These are phyloP conservation scores for Aspergillus cavernicola DNA, from an alignment of 495 filamentous ascomycete genomes.

Conservation along the genomic window DNA sequence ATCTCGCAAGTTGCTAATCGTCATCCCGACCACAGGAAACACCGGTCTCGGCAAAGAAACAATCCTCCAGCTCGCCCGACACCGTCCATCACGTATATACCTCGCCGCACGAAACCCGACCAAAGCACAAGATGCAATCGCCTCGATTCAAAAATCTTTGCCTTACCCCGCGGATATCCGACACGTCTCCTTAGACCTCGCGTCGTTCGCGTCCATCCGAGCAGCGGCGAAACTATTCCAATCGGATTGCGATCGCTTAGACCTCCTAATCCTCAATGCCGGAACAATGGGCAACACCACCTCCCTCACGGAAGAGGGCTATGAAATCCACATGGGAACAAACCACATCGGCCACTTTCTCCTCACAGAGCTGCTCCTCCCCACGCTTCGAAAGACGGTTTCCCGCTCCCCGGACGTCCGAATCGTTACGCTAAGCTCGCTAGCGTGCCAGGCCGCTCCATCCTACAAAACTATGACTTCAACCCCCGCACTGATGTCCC, in stretches of 20 bases:
- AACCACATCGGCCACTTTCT: conserved; percentile 70
- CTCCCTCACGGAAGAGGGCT: conserved; percentile 54
- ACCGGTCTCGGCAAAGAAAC: conserved; percentile 64
- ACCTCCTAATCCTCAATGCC: conserved; percentile 67
- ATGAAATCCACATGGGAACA: conserved; percentile 67
- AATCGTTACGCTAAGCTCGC: conserved; percentile 20
- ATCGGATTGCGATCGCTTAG: conserved; percentile 46
- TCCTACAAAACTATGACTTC: conserved; percentile 44
- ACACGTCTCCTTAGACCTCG: conserved; percentile 48
- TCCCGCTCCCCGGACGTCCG: conserved; percentile 27
- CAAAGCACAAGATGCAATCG: conserved; percentile 51
- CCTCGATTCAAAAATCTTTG: conserved; percentile 42
- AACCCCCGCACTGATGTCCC: conserved; percentile 12
- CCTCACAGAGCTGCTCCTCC: conserved; percentile 59
- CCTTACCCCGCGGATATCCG: conserved; percentile 43
- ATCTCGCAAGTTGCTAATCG: too few species aligned
- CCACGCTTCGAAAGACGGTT: conserved; percentile 45
- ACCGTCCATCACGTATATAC: conserved; percentile 59
- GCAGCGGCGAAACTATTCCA: conserved; percentile 45
- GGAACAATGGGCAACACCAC: conserved; percentile 58
- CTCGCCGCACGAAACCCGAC: conserved; percentile 55
- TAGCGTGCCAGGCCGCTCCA: conserved; percentile 49
- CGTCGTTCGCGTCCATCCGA: conserved; percentile 50
- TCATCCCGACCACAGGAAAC: too few species aligned
- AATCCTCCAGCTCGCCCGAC: conserved; percentile 56